Evolutionary conservation across 2,329 filamentous ascomycete genomes (phyloP), one percentile per base, ranked within the genome.

Genomic region (Trichoderma semiorbis): DNA sequence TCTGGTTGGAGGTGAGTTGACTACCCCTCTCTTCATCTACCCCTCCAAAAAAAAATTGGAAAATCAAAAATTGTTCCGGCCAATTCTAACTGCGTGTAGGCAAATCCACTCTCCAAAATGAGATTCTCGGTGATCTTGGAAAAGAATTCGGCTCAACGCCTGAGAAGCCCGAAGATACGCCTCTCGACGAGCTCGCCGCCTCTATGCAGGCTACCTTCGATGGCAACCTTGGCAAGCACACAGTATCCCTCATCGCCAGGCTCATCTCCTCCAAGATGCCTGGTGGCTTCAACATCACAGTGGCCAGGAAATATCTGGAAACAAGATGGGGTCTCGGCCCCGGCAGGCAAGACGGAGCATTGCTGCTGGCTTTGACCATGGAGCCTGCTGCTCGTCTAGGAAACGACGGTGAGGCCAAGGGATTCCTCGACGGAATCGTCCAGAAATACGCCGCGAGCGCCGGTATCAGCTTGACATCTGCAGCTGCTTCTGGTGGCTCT

Each of bases 261-360:
- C 86, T 99, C 80, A 96, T 99, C 57, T 98, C 96, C 2, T 98
- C 96, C 34, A 99, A 99, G 85, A 99, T 99, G 96, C 96, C 96
- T 62, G 96, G 95, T 85, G 96, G 96, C 74, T 99, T 99, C 89
- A 99, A 98, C 82, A 98, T 98, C 81, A 98, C 95, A 79, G 88
- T 94, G 14, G 93, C 97, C 61, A 90, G 96, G 78, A 99, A 99
- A 84, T 97, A 99, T 80, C 85, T 99, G 58, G 95, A 98, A 84
- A 94, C 93, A 18, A 89, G 94, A 82, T 99, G 95, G 94, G 96
- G 96, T 70, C 85, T 99, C 72, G 93, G 87, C 5, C 80, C 91
- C 28, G 96, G 96, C 32, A 89, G 96, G 78, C 96, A 99, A 81
- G 96, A 99, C 80, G 94, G 95, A 77, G 93, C 93, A 63, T 86